Percentiles rank a stretch among this genome's conserved stretches.
phyloP scores from a whole-genome alignment of 148 eudicot genomes.

The Rhododendron vialii region DNA sequence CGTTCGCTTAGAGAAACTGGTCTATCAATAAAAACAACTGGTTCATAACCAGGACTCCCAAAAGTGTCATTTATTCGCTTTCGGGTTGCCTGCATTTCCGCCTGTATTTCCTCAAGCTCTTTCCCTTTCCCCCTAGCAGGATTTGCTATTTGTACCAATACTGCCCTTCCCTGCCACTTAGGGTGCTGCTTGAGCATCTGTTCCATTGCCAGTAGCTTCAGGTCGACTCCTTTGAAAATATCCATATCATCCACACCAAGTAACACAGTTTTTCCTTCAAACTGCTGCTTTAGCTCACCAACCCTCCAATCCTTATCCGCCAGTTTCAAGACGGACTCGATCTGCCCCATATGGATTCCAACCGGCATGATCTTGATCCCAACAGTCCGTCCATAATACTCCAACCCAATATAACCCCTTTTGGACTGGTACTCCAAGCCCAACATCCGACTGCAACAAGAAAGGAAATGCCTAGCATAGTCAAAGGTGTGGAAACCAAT shows the following conservation, averaged over 20 bases:
- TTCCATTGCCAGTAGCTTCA: conserved; percentile 52
- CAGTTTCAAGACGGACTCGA: conserved; percentile 37
- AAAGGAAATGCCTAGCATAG: conserved; percentile 62
- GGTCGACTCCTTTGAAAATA: conserved; percentile 56
- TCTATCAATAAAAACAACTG: conserved; percentile 41
- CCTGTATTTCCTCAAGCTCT: conserved; percentile 48
- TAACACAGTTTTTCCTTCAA: conserved; percentile 44
- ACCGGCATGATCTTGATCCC: conserved; percentile 56
- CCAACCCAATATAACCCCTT: conserved; percentile 61
- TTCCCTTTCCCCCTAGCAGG: conserved; percentile 52
- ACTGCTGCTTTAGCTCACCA: conserved; percentile 34
- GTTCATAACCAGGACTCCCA: conserved; percentile 36
- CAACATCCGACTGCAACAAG: conserved; percentile 62
- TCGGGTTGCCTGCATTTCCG: conserved; percentile 38
- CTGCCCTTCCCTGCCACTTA: conserved; percentile 42
- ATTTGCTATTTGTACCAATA: conserved; percentile 52
- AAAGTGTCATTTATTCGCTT: conserved; percentile 34
- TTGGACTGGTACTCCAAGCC: conserved; percentile 60
- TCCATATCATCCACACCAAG: conserved; percentile 68
- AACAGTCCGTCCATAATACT: conserved; percentile 54
- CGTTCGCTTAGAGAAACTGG: conserved; percentile 45
- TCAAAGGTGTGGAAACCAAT: conserved; percentile 65
- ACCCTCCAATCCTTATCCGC: conserved; percentile 39
- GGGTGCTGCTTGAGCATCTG: conserved; percentile 45
- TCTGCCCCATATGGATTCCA: conserved; percentile 64